A percentile compares a stretch with the other conserved stretches of the same genome.
Evolutionary conservation across 2,329 filamentous ascomycete species (phyloP).

Genomic region (Pestalotiopsis sp.): DNA sequence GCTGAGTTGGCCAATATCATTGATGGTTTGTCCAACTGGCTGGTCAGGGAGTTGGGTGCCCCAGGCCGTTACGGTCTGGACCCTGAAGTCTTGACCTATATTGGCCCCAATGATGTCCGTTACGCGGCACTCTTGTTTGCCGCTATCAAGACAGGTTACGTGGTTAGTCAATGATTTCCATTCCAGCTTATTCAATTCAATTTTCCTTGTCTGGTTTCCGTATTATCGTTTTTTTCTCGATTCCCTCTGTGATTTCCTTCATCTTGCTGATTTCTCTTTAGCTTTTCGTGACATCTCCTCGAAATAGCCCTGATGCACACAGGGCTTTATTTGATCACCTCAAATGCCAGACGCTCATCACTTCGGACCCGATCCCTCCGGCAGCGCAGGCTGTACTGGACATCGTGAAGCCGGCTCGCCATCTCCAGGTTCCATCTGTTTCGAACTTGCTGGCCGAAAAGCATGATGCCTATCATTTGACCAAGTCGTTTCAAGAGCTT

Average conservation of each 20-base stretch:
- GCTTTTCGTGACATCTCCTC: background rate
- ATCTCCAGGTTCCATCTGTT: background rate
- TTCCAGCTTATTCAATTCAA: too few relatives aligned
- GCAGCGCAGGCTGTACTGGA: background rate
- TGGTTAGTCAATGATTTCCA: background rate
- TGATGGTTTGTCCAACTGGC: background rate
- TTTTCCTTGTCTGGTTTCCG: too few relatives aligned
- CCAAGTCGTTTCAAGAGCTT: background rate
- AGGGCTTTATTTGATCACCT: background rate
- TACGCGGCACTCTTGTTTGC: background rate
- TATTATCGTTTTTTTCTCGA: too few relatives aligned
- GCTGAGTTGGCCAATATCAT: background rate
- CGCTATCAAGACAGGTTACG: background rate
- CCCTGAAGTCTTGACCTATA: background rate
- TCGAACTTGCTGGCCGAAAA: background rate
- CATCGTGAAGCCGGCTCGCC: background rate
- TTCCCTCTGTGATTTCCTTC: too few relatives aligned
- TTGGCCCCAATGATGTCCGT: background rate
- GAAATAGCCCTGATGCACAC: background rate
- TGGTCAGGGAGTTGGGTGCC: background rate
- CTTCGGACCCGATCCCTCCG: background rate
- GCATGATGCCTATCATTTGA: background rate
- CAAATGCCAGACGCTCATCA: background rate
- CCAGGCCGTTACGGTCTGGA: background rate
- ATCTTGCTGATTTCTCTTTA: background rate